Evolutionary conservation across 2,329 filamentous ascomycete genomes (phyloP), one percentile per base, ranked within the genome.

Genomic region (Diplocarpon mali): DNA sequence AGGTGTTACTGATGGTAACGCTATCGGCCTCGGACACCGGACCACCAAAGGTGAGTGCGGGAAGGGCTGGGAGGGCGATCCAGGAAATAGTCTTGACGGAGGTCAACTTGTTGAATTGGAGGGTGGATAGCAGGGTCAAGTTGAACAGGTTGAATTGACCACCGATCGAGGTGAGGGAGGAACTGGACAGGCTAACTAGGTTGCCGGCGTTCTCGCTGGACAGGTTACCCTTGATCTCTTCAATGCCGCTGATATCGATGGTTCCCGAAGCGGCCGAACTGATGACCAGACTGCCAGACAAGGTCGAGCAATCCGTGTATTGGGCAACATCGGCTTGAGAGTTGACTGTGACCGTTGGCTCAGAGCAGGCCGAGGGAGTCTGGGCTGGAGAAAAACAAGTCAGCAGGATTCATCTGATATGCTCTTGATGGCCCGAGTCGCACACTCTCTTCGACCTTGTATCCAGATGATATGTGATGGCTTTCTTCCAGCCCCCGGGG

Each of bases 1-100:
- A 79, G 40, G 92, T 98, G 71, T 98, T 92, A 67, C 79, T 76
- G 63, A 98, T 89, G 56, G 69, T 67, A 56, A 98, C 75, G 52
- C 69, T 74, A 53, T 68, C 69, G 48, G 85, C 85, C 64, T 78
- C 69, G 57, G 73, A 78, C 58, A 96, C 71, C 60, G 71, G 70
- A 12, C 67, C 60, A 46, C 65, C 67, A 68, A 85, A 83, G 45
- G 66, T 67, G 36, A 85, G 67, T 29, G 61, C 58, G 58, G 75
- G 70, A 32, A 85, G 69, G 53, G 70, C 56, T 50, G 80, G 80
- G 35, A 95, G 76, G 55, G 83, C 83, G 47, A 74, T 69, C 74
- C 84, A 89, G 54, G 73, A 66, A 63, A 96, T 81, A 46, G 67
- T 66, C 54, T 76, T 74, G 51, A 93, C 79, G 29, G 67, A 67